Evolutionary conservation across 2,329 filamentous ascomycete genomes (phyloP), one percentile per base, ranked within the genome.

Genomic region (Botrytis hyacinthi): DNA sequence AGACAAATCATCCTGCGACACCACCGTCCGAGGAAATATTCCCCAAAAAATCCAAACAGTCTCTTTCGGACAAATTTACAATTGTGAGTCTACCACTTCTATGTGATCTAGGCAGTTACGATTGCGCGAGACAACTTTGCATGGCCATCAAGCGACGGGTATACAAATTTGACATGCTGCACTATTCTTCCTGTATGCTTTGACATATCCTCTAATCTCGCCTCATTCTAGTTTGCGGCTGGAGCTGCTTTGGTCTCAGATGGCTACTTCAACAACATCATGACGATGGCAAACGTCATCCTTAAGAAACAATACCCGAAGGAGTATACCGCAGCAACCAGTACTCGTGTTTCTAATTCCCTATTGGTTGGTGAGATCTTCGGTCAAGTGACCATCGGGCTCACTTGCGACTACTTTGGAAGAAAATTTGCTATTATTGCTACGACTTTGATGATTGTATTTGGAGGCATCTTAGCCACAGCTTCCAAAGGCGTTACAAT

Each of bases 361-460:
- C 79, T 84, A 8, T 77, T 84, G 0, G 80, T 84, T 29, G 83
- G 84, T 37, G 82, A 83, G 60, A 81, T 85, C 3, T 81, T 84
- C 66, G 83, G 84, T 44, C 82, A 83, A 78, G 73, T 84, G 3
- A 78, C 81, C 32, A 81, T 84, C 29, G 83, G 83, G 8, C 77
- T 85, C 60, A 83, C 82, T 40, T 85, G 84, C 74, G 85, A 86
- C 77, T 83, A 82, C 51, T 78, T 86, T 14, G 85, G 85, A 14
- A 83, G 85, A 7, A 85, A 84, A 66, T 81, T 80, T 20, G 85
- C 84, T 37, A 85, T 86, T 60, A 77, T 86, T 44, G 79, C 82
- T 22, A 85, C 85, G 0, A 86, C 85, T 0, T 57, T 81, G 1
- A 83, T 85, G 79, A 82, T 86, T n/a, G 83, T 86, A 12, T 71